These are phyloP conservation scores for Anisogramma anomala DNA, from an alignment of 2,329 filamentous ascomycete genomes.

Conservation along the genomic window DNA sequence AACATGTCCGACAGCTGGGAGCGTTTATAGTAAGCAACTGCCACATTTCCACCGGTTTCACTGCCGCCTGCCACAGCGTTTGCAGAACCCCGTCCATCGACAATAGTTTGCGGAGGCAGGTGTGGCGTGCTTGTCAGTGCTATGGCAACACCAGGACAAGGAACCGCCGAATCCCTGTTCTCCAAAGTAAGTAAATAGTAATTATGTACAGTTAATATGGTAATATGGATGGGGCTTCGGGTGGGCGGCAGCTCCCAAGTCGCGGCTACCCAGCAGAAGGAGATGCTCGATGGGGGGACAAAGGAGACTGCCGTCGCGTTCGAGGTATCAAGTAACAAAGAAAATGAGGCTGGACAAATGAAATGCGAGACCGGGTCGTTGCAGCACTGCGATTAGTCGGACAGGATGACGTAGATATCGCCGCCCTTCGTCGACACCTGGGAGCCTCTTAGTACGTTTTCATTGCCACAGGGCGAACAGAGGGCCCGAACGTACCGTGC, in stretches of 20 bases:
- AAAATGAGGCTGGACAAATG: constrained; percentile 13
- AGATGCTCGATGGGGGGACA: constrained; percentile 2
- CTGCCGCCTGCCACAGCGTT: neutral
- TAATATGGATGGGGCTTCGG: too few relatives aligned
- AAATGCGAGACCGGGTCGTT: constrained; percentile 9
- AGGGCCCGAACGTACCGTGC: constrained; percentile 57
- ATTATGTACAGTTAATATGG: constrained; percentile 15
- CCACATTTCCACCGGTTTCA: neutral
- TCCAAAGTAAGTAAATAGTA: constrained; percentile 13
- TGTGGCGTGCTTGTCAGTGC: neutral
- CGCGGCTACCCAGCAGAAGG: too few relatives aligned
- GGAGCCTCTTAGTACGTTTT: neutral
- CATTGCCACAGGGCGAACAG: neutral
- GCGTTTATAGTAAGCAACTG: neutral
- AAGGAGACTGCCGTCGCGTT: neutral
- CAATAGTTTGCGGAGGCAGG: too few relatives aligned
- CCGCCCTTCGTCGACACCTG: constrained; percentile 11
- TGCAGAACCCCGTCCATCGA: neutral
- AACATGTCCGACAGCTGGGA: neutral
- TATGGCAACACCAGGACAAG: neutral
- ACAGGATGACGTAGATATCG: constrained; percentile 9
- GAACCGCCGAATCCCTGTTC: constrained; percentile 2
- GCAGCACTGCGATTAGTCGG: constrained; percentile 6
- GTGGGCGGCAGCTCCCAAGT: neutral
- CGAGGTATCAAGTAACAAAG: constrained; percentile 11